Evolutionary conservation across 192 early-diverging fungal species (phyloP), one percentile per base, ranked within the genome.

Genomic region (Glomus cerebriforme): DNA sequence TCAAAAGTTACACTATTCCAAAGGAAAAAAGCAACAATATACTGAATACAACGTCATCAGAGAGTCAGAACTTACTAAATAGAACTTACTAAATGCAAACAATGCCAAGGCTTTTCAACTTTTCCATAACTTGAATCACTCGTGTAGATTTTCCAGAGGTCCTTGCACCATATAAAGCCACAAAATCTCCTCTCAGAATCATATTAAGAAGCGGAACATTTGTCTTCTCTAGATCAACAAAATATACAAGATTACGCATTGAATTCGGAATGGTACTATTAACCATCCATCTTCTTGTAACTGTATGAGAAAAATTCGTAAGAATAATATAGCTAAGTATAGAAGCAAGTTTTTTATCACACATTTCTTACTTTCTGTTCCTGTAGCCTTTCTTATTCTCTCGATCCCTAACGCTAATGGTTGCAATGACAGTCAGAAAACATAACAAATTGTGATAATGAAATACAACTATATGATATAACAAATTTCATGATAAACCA

Each of bases 51-150:
- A 35, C 12, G 1, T 47, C 9, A 47, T 47, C 10, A 47, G 9
- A 13, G 0, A 47, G 12, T 45, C 45, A 47, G 10, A 47, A 12
- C 65, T 22, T 7, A 27, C 7, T 27, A 22, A 60, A 27, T 24
- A 26, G 59, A 72, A 73, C 70, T 79, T 79, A 79, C 79, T 79
- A 79, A 26, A 79, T 63, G 35, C 79, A 79, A 49, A 72, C 35
- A 73, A 73, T 63, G 32, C 59, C n/a, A 65, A 65, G 0, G 2
- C 8, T 13, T n/a, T 43, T 35, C 24, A 79, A 73, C 79, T 79
- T 43, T 12, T 79, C 70, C 69, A 63, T 29, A 73, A 65, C 19
- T 73, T 59, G 58, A n/a, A 70, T 60, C 35, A 79, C 79, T 12
- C 79, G 69, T 13, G 79, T 73, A 72, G 69, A 79, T 47, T 79